These are phyloP conservation scores for Puccinia hordei DNA, from an alignment of 1,284 basidiomycete genomes.

Conservation along the genomic window DNA sequence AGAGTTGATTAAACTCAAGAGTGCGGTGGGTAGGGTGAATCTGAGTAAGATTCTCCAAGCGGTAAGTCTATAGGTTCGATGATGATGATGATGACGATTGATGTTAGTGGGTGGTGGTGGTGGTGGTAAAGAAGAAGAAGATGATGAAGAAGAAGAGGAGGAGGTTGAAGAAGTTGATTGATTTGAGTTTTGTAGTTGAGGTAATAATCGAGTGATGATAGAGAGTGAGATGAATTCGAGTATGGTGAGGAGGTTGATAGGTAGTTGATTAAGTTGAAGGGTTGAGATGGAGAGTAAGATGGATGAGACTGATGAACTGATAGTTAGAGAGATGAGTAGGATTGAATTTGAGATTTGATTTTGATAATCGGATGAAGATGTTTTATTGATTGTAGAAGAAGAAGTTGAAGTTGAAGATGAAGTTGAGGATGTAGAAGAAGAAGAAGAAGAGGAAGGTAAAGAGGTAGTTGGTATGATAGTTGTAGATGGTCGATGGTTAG, in stretches of 20 bases:
- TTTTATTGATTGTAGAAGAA: no score
- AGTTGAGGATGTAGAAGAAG: no score
- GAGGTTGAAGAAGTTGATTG: background rate
- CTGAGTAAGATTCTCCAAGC: constrained; percentile 9
- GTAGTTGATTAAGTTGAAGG: background rate
- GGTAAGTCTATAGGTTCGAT: background rate
- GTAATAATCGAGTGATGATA: constrained; percentile 18
- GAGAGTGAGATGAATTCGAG: constrained; percentile 22
- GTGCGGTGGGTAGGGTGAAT: constrained; percentile 20
- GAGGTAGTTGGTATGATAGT: no score
- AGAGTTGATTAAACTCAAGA: background rate
- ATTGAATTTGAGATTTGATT: background rate
- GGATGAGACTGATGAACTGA: constrained; percentile 3
- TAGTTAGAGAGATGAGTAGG: background rate
- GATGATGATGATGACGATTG: no score
- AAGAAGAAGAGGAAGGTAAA: no score
- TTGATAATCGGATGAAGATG: no score
- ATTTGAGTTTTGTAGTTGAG: background rate
- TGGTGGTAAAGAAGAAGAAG: no score
- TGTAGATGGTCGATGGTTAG: no score
- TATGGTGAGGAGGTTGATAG: background rate
- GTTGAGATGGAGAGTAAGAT: constrained; percentile 14
- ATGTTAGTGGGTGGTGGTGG: no score
- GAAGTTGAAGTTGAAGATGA: no score
- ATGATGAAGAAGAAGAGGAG: no score